Conservation (phyloP, 2,329 filamentous ascomycete genomes). For the Botrytis medusae region DNA sequence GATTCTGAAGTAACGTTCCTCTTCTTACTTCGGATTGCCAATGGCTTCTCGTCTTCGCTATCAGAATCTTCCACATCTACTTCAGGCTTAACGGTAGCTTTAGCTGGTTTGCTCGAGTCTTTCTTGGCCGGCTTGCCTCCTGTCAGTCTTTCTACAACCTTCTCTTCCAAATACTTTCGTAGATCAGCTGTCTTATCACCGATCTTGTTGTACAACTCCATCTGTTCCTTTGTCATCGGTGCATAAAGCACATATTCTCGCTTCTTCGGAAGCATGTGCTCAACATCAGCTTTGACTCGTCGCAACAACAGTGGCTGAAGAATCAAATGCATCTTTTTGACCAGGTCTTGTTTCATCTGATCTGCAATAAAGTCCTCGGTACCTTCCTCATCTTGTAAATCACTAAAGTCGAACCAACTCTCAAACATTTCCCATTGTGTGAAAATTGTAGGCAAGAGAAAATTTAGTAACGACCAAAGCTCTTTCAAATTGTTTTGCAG, state of each 20-base stretch:
- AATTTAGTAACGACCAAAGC: slow-evolving; percentile 92
- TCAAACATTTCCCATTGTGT: slow-evolving; percentile 92
- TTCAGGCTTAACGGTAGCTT: slow-evolving; percentile 14
- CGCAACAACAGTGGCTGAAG: slow-evolving; percentile 87
- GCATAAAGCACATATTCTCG: slow-evolving; percentile 95
- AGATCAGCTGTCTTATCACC: slow-evolving; percentile 58
- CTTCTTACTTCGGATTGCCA: slow-evolving; percentile 28
- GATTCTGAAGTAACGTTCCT: slow-evolving; percentile 28
- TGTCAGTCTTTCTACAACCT: slow-evolving; percentile 66
- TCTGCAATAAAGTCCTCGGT: slow-evolving; percentile 79
- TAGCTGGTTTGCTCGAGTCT: slow-evolving; percentile 25
- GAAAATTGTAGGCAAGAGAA: slow-evolving; percentile 88
- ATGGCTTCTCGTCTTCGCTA: slow-evolving; percentile 36
- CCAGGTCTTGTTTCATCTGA: slow-evolving; percentile 71
- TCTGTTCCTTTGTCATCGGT: slow-evolving; percentile 85
- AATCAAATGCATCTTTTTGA: slow-evolving; percentile 88
- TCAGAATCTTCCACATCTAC: slow-evolving; percentile 32
- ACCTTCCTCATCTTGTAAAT: slow-evolving; percentile 77
- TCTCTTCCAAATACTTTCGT: slow-evolving; percentile 78
- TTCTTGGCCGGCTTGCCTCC: slow-evolving; percentile 49
- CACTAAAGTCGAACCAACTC: slow-evolving; percentile 95
- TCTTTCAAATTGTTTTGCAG: slow-evolving; percentile 95
- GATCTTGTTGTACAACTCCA: slow-evolving; percentile 76
- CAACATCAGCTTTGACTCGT: slow-evolving; percentile 89
- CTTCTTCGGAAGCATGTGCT: slow-evolving; percentile 89